Evolutionary conservation across 371 early-diverging fungal species (phyloP), one percentile per base, ranked within the genome.

Genomic region (Smittium mucronatum): DNA sequence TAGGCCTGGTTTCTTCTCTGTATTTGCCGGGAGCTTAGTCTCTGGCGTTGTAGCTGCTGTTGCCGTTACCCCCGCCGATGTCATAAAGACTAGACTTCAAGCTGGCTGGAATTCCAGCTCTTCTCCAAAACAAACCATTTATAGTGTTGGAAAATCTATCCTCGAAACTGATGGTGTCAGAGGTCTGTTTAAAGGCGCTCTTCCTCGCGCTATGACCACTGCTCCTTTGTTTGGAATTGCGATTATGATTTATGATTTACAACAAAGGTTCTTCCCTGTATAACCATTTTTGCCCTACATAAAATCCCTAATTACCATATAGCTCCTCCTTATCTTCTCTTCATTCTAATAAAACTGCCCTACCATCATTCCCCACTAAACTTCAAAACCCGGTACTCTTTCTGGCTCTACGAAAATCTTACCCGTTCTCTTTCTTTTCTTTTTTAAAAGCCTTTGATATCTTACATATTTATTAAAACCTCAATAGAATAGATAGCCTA

Each of bases 171-270:
- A 83, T 69, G 84, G 84, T 1, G 71, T 72, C 0, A 29, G 60
- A 25, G 84, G 80, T 1, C 72, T 83, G 57, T 83, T 83, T 70
- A 79, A 80, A 70, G 84, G 84, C 26, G 69, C 70, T 17, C 67
- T 80, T 15, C 81, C 82, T 1, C 71, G 84, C 8, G 77, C 78
- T 25, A 65, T 78, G 65, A 80, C 78, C 36, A 78, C 74, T 57
- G 80, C 80, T 26, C 90, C 90, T 66, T 84, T 89, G 80, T 89
- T 89, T 78, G 89, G 89, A 17, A 89, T 89, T 34, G 88, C 91
- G 17, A 74, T 90, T 71, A 80, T 84, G 69, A 78, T 82, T 59
- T 90, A 87, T 73, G 91, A 90, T 71, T 72, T 87, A 34, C 76
- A 84, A 70, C 83, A 85, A 70, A 79, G 81, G 28, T 74, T 47